Conservation (phyloP, 345 rosid species). For the Citrus hindsii region DNA sequence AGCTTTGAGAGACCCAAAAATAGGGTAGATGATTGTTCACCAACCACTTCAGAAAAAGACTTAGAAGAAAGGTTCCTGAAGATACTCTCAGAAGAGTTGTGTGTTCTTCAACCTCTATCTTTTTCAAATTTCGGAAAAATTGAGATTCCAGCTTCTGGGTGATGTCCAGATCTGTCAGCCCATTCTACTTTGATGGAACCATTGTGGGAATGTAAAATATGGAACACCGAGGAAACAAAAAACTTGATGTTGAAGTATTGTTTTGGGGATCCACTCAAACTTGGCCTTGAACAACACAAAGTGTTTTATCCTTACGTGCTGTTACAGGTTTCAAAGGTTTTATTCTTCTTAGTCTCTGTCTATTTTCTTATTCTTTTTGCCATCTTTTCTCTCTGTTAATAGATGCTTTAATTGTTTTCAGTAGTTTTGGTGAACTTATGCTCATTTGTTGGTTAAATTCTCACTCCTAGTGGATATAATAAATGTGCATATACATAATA, state of each 20-base stretch:
- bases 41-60: neutral
- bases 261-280: neutral
- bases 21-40: neutral
- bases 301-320: neutral
- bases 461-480: too few relatives aligned
- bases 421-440: neutral
- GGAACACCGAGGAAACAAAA: neutral
- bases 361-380: neutral
- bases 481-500: too few relatives aligned
- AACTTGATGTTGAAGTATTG: neutral
- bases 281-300: neutral
- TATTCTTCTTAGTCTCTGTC: neutral
- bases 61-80: neutral
- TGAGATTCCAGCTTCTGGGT: neutral
- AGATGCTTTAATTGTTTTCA: neutral
- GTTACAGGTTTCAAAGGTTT: neutral
- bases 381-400: neutral
- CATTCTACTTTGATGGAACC: neutral
- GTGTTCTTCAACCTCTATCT: neutral
- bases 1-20: too few relatives aligned
- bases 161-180: neutral
- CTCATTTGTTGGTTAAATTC: neutral
- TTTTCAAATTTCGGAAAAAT: neutral
- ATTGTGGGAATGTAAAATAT: neutral
- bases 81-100: neutral